phyloP scores from a whole-genome alignment of 345 rosid genomes.

The Euphorbia tirucalli region DNA sequence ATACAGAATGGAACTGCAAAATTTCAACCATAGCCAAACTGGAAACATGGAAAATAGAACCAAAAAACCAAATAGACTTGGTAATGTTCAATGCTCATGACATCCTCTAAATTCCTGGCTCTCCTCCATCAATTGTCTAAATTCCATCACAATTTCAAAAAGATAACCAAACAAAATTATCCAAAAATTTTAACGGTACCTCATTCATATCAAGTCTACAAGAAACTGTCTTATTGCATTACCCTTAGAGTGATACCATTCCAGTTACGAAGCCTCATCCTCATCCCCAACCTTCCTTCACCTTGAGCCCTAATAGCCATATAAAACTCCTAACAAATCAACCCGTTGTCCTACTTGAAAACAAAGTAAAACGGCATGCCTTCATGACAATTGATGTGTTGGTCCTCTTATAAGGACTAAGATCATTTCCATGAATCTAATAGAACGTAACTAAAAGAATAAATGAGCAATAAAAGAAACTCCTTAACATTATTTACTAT shows the following conservation, averaged over 20 bases:
- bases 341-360: neutral
- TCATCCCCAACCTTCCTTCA: neutral
- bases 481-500: neutral
- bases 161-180: neutral
- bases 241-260: neutral
- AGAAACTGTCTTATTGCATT: neutral
- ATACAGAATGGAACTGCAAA: neutral
- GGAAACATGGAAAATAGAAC: neutral
- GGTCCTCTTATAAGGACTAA: neutral
- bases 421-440: neutral
- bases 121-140: neutral
- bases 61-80: neutral
- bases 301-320: neutral
- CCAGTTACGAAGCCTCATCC: neutral
- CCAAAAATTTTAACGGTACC: neutral
- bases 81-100: neutral
- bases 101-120: neutral
- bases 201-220: neutral
- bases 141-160: neutral
- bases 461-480: neutral
- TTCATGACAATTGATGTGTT: neutral
- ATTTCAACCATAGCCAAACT: neutral
- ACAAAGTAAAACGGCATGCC: neutral
- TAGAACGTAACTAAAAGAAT: neutral
- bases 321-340: neutral